phyloP scores from a whole-genome alignment of 179 eudicot species.

The Kewa caespitosa region DNA sequence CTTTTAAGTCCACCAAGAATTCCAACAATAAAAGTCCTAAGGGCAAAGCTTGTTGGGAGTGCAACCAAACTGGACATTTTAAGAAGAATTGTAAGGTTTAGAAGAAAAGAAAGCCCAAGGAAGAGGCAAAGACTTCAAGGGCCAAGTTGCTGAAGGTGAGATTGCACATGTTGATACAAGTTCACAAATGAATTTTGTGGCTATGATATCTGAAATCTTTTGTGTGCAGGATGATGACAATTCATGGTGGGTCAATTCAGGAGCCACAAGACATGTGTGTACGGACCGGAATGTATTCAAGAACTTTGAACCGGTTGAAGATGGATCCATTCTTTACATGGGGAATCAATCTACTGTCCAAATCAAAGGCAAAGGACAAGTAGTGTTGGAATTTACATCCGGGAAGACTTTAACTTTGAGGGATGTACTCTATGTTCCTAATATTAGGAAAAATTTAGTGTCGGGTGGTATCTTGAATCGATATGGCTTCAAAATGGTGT shows the following conservation, averaged over 20 bases:
- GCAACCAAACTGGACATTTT: neutral
- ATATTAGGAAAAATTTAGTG: no score
- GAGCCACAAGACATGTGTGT: neutral
- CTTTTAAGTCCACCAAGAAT: neutral
- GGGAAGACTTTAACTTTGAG: neutral
- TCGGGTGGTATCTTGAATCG: no score
- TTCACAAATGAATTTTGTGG: neutral
- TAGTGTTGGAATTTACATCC: neutral
- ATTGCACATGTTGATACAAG: neutral
- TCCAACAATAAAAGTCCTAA: neutral
- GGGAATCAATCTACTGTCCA: neutral
- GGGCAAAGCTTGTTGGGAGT: neutral
- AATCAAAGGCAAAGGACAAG: neutral
- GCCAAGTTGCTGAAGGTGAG: neutral
- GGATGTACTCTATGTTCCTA: no score
- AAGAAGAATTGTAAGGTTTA: neutral
- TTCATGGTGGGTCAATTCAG: neutral
- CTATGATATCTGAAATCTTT: neutral
- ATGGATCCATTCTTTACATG: neutral
- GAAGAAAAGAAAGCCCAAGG: neutral
- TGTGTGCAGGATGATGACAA: neutral
- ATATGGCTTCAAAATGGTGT: no score
- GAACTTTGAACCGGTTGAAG: neutral
- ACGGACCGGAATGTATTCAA: neutral
- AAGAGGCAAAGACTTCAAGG: neutral